Evolutionary conservation across 202 grass and related monocot genomes (phyloP), one percentile per base, ranked within the genome.

Genomic region (Saccharum hybrid): DNA sequence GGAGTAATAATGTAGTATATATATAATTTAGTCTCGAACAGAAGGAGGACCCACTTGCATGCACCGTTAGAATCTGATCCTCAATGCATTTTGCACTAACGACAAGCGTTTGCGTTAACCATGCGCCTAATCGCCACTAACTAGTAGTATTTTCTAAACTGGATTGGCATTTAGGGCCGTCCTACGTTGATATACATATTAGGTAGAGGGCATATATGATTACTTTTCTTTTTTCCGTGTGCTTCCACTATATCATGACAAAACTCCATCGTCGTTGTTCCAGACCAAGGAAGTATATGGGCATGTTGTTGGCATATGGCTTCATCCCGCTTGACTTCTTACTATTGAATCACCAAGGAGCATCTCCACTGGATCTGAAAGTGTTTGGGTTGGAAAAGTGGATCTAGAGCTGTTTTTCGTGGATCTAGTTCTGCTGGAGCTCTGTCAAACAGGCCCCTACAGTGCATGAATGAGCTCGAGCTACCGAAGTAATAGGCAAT

Each of bases 11-110:
- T 48, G 5, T n/a, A 23, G 34, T 36, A 36, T 36, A 36, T 36
- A 36, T 43, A n/a, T 22, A 13, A 38, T 16, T 31, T 49, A 16
- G 63, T 34, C 36, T 10, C 23, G 62, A 68, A 54, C 34, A 14
- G 19, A 21, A 13, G 12, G 5, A 3, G n/a, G 54, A 28, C 10
- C 23, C 10, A 68, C 23, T 49, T 11, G 68, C 10, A 38, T 38
- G 82, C 23, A 61, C 74, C 74, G 74, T 85, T 78, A 77, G 63
- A 70, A 77, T 62, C 23, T 28, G 59, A 76, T 46, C 72, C 38
- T 48, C 22, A 9, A n/a, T 10, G 71, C 45, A 52, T 11, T 34
- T 31, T 3, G 4, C 3, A 54, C 26, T 54, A 85, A 78, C 30
- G 74, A 85, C 83, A 71, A 71, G 63, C 18, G 7, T 77, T 48